Evolutionary conservation across 2,329 filamentous ascomycete species (phyloP), one percentile per base, ranked within the genome.

Genomic region (Aspergillus sojae): DNA sequence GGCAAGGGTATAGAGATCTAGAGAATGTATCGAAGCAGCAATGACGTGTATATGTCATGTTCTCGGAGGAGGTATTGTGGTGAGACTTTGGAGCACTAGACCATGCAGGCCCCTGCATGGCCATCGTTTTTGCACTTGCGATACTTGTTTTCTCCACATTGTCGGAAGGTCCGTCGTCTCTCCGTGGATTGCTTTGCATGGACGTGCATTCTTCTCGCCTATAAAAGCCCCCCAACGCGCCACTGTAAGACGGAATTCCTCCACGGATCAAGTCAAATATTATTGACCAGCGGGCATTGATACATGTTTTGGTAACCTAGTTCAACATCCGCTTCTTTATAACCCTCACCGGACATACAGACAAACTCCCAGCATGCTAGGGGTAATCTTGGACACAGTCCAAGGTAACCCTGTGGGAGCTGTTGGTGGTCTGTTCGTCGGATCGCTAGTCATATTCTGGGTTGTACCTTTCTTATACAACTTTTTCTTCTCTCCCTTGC

Each of bases 21-120:
- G 1, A 30, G 11, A 9, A 30, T 19, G 2, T 2, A 3, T 5
- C 3, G 6, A 26, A 4, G 5, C 4, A 28, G 14, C 0, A 6
- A 19, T 16, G 5, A 16, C 2, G 46, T 28, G 5, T 7, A 28
- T 26, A 10, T 1, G 14, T 4, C 14, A 19, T 10, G 12, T 14
- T 16, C 12, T 16, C 10, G 23, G 19, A 4, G 43, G 23, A 19
- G 12, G 5, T n/a, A 32, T 50, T 3, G 5, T 5, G 2, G 5
- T 4, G 26, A 28, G 6, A 16, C 46, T 9, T 19, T 50, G 26
- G 5, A 30, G 46, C 26, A 30, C 46, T 50, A 30, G 46, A 50
- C 1, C 16, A 19, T 50, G 26, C 23, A 19, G 26, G 16, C 12
- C 11, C 3, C 23, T 50, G 46, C 46, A 50, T 10, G 26, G 16